Conservation (phyloP, 2,329 filamentous ascomycete genomes). For the Pezicula radicicola region DNA sequence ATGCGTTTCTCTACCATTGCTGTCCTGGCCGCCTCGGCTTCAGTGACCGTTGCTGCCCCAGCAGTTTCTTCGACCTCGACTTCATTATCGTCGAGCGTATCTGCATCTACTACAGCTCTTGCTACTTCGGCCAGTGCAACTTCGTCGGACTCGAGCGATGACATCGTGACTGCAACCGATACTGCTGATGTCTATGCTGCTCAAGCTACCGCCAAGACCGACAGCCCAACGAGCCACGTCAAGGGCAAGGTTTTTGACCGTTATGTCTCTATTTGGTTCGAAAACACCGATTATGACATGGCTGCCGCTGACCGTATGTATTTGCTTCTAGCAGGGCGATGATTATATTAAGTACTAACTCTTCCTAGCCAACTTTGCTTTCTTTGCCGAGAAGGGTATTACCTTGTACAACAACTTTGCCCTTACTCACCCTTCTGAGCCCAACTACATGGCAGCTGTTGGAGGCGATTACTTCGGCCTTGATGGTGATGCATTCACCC, state of each 20-base stretch:
- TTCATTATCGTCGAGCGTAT: too few relatives aligned
- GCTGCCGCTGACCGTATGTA: conserved; percentile 58
- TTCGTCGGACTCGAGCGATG: too few relatives aligned
- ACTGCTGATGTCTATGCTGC: conserved; percentile 49
- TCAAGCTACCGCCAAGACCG: conserved; percentile 57
- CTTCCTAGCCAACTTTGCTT: conserved; percentile 47
- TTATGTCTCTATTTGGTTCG: conserved; percentile 71
- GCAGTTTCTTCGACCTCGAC: conserved; percentile 11
- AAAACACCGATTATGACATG: conserved; percentile 70
- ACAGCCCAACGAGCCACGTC: conserved; percentile 59
- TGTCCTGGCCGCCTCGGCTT: conserved; percentile 20
- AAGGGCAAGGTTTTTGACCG: conserved; percentile 72
- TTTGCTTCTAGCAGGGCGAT: background rate
- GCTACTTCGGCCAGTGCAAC: too few relatives aligned
- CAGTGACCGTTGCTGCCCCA: conserved; percentile 21
- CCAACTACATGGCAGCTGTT: conserved; percentile 70
- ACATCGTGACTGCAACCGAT: conserved; percentile 43
- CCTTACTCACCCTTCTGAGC: conserved; percentile 70
- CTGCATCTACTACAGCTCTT: too few relatives aligned
- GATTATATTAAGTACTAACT: conserved; percentile 24
- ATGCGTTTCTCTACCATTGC: conserved; percentile 22
- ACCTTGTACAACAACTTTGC: conserved; percentile 57
- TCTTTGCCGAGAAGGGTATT: conserved; percentile 59
- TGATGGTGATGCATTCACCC: conserved; percentile 62
- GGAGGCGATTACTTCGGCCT: conserved; percentile 69